phyloP scores from a whole-genome alignment of 805 yeast species.

The Sugiyamaella floridensis region DNA sequence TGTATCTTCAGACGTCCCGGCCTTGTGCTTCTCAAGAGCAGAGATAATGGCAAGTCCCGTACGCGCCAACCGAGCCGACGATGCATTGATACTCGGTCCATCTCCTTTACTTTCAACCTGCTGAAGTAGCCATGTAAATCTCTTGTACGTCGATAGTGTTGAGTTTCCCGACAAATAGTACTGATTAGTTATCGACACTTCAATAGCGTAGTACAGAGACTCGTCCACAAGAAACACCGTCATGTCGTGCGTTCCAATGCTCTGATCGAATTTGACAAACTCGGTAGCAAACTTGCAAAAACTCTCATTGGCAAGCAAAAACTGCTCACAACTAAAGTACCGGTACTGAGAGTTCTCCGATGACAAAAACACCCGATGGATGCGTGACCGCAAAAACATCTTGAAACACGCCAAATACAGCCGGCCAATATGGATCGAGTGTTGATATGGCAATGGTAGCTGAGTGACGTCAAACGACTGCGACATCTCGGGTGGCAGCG shows the following conservation, averaged over 20 bases:
- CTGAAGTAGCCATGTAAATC: constrained; percentile 2
- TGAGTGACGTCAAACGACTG: neutral
- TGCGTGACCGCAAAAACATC: constrained; percentile 14
- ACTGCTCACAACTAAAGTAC: constrained; percentile 10
- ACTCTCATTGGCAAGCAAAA: constrained; percentile 5
- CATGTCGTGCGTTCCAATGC: constrained; percentile 6
- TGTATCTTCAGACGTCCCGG: neutral
- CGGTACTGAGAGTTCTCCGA: neutral
- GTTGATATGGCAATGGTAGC: neutral
- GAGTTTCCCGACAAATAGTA: constrained; percentile 4
- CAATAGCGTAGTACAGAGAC: constrained; percentile 13
- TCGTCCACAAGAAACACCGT: constrained; percentile 15
- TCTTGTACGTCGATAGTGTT: constrained; percentile 1
- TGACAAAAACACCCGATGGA: constrained; percentile 10
- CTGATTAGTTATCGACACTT: constrained; percentile 6
- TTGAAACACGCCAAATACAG: constrained; percentile 10
- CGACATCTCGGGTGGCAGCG: constrained; percentile 4
- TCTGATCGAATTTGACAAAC: constrained; percentile 5
- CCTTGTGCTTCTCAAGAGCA: constrained; percentile 3
- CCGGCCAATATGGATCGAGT: constrained; percentile 1
- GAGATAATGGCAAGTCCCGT: constrained; percentile 11
- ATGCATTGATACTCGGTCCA: neutral
- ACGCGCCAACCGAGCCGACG: constrained; percentile 9
- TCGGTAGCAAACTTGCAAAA: constrained; percentile 9
- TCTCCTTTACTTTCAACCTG: neutral